Base-by-base conservation (phyloP, 2,329 filamentous ascomycete species). In the Calonectria pseudoreteaudii region DNA sequence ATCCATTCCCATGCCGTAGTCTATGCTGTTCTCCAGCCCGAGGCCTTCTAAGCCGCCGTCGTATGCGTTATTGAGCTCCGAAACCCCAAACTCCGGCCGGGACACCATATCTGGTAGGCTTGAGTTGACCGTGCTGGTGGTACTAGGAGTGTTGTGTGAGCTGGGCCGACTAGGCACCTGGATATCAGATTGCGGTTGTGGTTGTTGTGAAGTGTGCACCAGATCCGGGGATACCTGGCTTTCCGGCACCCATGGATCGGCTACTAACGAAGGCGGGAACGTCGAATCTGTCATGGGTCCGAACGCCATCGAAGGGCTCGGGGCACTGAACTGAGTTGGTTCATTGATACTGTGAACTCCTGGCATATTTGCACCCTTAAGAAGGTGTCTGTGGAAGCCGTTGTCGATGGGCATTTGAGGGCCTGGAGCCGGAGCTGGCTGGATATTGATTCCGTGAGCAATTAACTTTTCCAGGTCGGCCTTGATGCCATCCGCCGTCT, bases 381-480 rank as follows among this genome's bases (percentile, higher is more conserved):
- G 74, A 7, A 82, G 67, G 13, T 80, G 76, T n/a, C 72, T 77
- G 14, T 76, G 71, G 65, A 77, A 80, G 1, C 78, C 73, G 62
- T 78, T 79, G 18, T 77, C 75, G 16, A 81, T 72, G 1, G 74
- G 47, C 23, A 79, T 68, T 69, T 74, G 75, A 18, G 73, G 52
- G 41, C 75, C 77, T n/a, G 77, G 72, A 2, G 75, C 80, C 9
- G 76, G 74, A 0, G 78, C 73, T 2, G 71, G 72, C 14, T 78
- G 77, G 9, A 81, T 75, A 34, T 78, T 80, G 8, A 89, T 79
- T 20, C 88, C 88, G 20, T 86, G 84, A 23, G 84, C 81, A 41
- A 91, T 87, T 34, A 91, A 81, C 58, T 87, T 88, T 50, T 91
- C 89, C 20, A 91, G 82, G 65, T 91, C 90, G 14, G 85, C 80